phyloP scores from a whole-genome alignment of 108 stramenopile genomes.

The Cyclostephanos invisitatus region DNA sequence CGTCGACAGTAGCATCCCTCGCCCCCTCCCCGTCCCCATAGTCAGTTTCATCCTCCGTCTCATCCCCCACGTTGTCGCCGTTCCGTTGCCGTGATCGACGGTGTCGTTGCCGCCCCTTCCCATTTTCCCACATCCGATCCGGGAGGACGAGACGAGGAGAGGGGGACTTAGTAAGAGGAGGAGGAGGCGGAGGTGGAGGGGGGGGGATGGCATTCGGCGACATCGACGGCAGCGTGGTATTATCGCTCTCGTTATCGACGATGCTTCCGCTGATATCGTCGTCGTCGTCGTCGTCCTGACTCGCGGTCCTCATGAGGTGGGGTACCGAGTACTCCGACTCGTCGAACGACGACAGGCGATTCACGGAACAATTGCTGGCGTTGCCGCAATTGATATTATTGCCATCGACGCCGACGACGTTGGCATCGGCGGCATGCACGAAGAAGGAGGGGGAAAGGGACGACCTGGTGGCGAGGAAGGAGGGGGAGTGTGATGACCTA shows the following conservation, averaged over 20 bases:
- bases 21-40: too few species aligned
- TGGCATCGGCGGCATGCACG: neutral
- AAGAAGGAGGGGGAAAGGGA: neutral
- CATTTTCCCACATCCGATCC: neutral
- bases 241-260: neutral
- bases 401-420: neutral
- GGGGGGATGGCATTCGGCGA: too few species aligned
- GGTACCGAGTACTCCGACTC: constrained; percentile 11
- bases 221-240: too few species aligned
- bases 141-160: too few species aligned
- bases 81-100: neutral
- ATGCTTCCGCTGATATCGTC: neutral
- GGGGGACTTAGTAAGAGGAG: neutral
- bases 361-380: neutral
- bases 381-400: neutral
- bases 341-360: neutral
- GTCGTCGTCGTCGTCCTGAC: constrained; percentile 26
- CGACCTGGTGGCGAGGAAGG: neutral
- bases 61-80: neutral
- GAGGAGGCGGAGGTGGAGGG: too few species aligned
- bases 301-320: constrained; percentile 34
- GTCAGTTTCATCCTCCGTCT: too few species aligned
- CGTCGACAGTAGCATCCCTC: too few species aligned
- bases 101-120: neutral
- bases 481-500: neutral